phyloP scores from a whole-genome alignment of 495 filamentous ascomycete genomes.

The Recurvomyces mirabilis region DNA sequence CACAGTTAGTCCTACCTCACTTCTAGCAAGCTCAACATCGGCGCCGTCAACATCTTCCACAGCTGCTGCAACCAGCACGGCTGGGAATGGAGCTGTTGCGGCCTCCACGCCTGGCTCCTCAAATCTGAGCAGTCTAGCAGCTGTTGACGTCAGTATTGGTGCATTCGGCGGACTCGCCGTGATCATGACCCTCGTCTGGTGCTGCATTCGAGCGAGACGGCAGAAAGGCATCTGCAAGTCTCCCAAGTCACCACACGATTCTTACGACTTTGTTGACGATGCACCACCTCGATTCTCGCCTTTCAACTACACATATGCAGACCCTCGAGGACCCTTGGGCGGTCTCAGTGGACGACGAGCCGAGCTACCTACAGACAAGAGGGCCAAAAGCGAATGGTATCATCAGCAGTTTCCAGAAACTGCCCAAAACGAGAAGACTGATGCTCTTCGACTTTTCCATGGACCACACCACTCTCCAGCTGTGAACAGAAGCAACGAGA shows the following conservation, averaged over 20 bases:
- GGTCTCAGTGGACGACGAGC: background rate
- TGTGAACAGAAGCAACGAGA: conserved; percentile 9
- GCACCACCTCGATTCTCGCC: conserved; percentile 14
- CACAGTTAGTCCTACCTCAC: background rate
- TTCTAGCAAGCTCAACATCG: background rate
- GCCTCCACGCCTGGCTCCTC: too few relatives aligned
- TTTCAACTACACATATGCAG: conserved; percentile 6
- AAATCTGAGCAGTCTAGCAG: conserved; percentile 11
- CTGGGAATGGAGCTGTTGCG: too few relatives aligned
- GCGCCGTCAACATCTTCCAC: background rate
- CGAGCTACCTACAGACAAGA: background rate
- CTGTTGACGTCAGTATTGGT: conserved; percentile 17
- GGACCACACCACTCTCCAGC: background rate
- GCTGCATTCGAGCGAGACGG: conserved; percentile 11
- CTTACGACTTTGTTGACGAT: conserved; percentile 19
- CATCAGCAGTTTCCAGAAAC: conserved; percentile 5
- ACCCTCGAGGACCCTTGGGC: conserved; percentile 9
- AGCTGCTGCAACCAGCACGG: too few relatives aligned
- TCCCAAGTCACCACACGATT: background rate
- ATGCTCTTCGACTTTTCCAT: background rate
- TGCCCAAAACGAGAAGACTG: background rate
- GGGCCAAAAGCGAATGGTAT: conserved; percentile 4
- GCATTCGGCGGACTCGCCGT: conserved; percentile 10
- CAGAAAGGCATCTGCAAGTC: conserved; percentile 3
- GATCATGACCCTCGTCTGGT: conserved; percentile 6